These are phyloP conservation scores for Ogataea dorogensis DNA, from an alignment of 805 yeast genomes.

Conservation along the genomic window DNA sequence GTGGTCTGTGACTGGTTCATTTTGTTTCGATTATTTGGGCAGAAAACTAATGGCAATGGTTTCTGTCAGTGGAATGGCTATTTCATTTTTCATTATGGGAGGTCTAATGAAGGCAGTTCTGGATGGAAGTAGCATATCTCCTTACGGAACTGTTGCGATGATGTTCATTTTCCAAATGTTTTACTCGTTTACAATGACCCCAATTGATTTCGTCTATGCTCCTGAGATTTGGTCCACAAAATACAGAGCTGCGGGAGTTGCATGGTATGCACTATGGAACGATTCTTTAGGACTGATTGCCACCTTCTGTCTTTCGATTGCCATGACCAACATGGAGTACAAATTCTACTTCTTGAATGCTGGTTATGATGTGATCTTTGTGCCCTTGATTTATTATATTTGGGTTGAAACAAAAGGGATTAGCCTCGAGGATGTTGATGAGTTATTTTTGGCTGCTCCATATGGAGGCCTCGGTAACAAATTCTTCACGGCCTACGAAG, in stretches of 20 bases:
- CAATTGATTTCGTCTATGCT: slow-evolving; percentile 44
- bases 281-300: slow-evolving; percentile 29
- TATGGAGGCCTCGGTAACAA: slow-evolving; percentile 2
- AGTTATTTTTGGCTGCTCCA: slow-evolving; percentile 1
- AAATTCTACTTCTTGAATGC: slow-evolving; percentile 29
- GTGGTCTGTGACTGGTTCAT: slow-evolving; percentile 21
- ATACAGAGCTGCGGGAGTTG: slow-evolving; percentile 24
- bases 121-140: slow-evolving; percentile 26
- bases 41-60: slow-evolving; percentile 19
- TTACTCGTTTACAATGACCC: slow-evolving; percentile 44
- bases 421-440: slow-evolving; percentile 1
- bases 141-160: slow-evolving; percentile 38
- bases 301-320: slow-evolving; percentile 35
- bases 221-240: slow-evolving; percentile 41
- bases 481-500: neutral
- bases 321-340: slow-evolving; percentile 39
- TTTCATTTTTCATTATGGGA: slow-evolving; percentile 23
- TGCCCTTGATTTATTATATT: slow-evolving; percentile 10
- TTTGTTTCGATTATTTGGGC: slow-evolving; percentile 19
- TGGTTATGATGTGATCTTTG: slow-evolving; percentile 28
- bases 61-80: slow-evolving; percentile 18
- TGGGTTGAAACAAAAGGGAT: slow-evolving; percentile 38
- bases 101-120: slow-evolving; percentile 19
- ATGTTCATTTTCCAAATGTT: slow-evolving; percentile 46
- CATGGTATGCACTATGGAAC: slow-evolving; percentile 13